A percentile compares a stretch with the other conserved stretches of the same genome.
Evolutionary conservation across 768 basidiomycete species (phyloP).

Genomic region (Gloeopeniophorella convolvens): DNA sequence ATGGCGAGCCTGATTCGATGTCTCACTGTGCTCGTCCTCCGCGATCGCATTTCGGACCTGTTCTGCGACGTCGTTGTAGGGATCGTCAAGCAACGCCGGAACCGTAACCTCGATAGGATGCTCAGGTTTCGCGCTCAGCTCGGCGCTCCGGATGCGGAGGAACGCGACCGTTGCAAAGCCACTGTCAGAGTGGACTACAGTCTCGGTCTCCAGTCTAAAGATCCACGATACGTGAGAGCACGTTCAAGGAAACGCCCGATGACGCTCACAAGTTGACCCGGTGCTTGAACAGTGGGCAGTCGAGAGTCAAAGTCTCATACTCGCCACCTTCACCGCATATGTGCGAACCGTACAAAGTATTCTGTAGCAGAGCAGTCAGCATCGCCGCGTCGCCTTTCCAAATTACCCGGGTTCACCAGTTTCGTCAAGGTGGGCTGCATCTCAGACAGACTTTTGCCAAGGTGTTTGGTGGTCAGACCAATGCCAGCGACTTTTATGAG

Average conservation of each 20-base stretch:
- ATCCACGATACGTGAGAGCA: conserved; percentile 8
- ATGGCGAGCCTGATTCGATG: too few relatives aligned
- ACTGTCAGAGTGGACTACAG: conserved; percentile 71
- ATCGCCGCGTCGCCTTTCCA: neutral
- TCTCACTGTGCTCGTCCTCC: neutral
- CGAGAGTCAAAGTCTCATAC: conserved; percentile 90
- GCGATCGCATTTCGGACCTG: neutral
- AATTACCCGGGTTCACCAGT: conserved; percentile 44
- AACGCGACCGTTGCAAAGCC: conserved; percentile 91
- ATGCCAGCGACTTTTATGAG: conserved; percentile 96
- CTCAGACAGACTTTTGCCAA: conserved; percentile 66
- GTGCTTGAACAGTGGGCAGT: conserved; percentile 82
- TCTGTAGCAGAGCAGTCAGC: conserved; percentile 37
- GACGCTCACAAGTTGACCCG: conserved; percentile 60
- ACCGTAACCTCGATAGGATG: conserved; percentile 25
- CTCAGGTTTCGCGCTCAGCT: conserved; percentile 48
- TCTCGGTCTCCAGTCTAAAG: conserved; percentile 54
- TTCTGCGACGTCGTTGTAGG: conserved; percentile 25
- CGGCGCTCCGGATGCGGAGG: conserved; percentile 68
- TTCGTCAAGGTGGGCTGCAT: conserved; percentile 69
- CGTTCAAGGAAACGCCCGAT: neutral
- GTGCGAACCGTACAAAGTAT: conserved; percentile 79
- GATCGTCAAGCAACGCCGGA: conserved; percentile 51
- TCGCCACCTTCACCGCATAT: conserved; percentile 98
- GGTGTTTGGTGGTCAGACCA: conserved; percentile 69